Evolutionary conservation across 1,139 yeast genomes (phyloP).

Genomic region (Debaryomyces udenii): DNA sequence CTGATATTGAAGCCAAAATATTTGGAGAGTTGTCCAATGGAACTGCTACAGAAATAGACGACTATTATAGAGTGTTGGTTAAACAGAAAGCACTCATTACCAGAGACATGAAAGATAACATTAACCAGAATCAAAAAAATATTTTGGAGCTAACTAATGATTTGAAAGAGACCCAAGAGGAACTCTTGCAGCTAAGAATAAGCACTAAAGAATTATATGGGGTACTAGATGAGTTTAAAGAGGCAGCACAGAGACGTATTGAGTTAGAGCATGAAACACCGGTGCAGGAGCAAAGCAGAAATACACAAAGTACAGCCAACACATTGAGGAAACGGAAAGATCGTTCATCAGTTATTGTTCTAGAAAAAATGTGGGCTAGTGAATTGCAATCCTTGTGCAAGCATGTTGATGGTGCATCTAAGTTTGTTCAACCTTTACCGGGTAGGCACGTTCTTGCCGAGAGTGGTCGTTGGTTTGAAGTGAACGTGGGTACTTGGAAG

Average conservation of each 20-base stretch:
- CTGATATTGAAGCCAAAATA: slow-evolving; percentile 42
- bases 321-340: slow-evolving; percentile 40
- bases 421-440: slow-evolving; percentile 71
- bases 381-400: slow-evolving; percentile 73
- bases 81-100: slow-evolving; percentile 57
- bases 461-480: slow-evolving; percentile 84
- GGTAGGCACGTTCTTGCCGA: slow-evolving; percentile 84
- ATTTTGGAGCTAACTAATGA: slow-evolving; percentile 71
- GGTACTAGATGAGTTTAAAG: slow-evolving; percentile 66
- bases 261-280: slow-evolving; percentile 36
- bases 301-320: slow-evolving; percentile 8
- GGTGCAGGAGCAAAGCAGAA: slow-evolving; percentile 8
- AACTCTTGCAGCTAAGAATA: slow-evolving; percentile 61
- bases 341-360: slow-evolving; percentile 68
- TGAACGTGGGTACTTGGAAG: slow-evolving; percentile 86
- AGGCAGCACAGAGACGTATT: slow-evolving; percentile 65
- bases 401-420: slow-evolving; percentile 90
- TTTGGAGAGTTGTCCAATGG: slow-evolving; percentile 61
- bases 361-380: slow-evolving; percentile 80
- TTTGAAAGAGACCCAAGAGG: slow-evolving; percentile 63
- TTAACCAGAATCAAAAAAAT: slow-evolving; percentile 73
- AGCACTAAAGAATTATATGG: slow-evolving; percentile 64
- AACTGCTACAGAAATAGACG: slow-evolving; percentile 73
- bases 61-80: slow-evolving; percentile 61
- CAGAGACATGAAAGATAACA: slow-evolving; percentile 64